phyloP scores from a whole-genome alignment of 768 basidiomycete genomes.

The Suillus subalutaceus region DNA sequence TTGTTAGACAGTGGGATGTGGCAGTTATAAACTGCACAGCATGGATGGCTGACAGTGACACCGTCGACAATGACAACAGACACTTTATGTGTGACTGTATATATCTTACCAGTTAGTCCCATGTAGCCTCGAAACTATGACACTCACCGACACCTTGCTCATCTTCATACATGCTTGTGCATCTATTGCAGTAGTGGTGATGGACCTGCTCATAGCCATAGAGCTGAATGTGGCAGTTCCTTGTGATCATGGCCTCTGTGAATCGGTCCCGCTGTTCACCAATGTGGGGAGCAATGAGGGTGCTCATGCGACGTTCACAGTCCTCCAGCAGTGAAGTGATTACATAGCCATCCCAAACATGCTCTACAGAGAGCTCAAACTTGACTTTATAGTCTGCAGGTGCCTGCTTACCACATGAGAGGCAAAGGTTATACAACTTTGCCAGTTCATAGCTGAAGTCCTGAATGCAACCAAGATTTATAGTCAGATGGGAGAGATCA shows the following conservation, averaged over 20 bases:
- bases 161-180: constrained; percentile 20
- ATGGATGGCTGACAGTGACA: constrained; percentile 19
- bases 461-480: too few species aligned
- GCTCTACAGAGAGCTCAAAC: constrained; percentile 22
- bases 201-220: constrained; percentile 29
- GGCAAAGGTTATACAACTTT: constrained; percentile 17
- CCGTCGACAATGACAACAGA: constrained; percentile 25
- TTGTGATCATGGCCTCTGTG: constrained; percentile 25
- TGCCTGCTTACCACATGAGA: constrained; percentile 14
- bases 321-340: constrained; percentile 31
- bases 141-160: constrained; percentile 11
- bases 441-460: too few species aligned
- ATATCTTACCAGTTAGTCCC: too few species aligned
- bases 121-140: too few species aligned
- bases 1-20: constrained; percentile 16
- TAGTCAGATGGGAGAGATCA: not conserved
- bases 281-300: constrained; percentile 27
- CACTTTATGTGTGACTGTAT: not conserved
- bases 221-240: constrained; percentile 26
- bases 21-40: constrained; percentile 20
- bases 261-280: constrained; percentile 31
- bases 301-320: not conserved
- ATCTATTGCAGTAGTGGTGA: constrained; percentile 31
- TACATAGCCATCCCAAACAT: constrained; percentile 37
- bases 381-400: constrained; percentile 26